Conservation (phyloP, 257 asterid genomes). For the Solanum clarkiae region DNA sequence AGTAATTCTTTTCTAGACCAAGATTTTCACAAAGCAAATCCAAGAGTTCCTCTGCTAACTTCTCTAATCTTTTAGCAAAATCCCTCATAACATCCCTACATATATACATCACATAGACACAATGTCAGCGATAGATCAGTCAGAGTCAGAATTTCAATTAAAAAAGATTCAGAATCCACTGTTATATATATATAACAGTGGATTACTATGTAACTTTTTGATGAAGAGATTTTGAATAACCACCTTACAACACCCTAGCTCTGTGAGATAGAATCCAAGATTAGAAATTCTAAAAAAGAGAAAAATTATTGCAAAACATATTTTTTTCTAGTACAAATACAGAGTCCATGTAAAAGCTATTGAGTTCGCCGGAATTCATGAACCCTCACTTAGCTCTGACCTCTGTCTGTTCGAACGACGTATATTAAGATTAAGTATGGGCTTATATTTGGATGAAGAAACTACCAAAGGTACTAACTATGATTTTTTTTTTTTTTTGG, state of each 20-base stretch:
- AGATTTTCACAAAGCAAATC: conserved; percentile 48
- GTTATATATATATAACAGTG: too few relatives aligned
- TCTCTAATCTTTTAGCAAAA: conserved; percentile 38
- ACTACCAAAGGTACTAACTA: neutral
- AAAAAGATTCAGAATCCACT: accelerated
- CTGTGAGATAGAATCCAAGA: too few relatives aligned
- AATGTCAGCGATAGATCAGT: neutral
- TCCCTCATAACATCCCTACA: conserved; percentile 51
- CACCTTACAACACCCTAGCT: neutral
- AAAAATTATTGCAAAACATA: too few relatives aligned
- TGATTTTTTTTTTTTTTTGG: neutral
- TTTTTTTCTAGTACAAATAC: too few relatives aligned
- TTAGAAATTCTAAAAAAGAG: too few relatives aligned
- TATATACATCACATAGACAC: neutral
- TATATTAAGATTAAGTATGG: too few relatives aligned
- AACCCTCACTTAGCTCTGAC: too few relatives aligned
- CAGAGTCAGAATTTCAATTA: accelerated
- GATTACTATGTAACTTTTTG: too few relatives aligned
- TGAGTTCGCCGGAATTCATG: too few relatives aligned
- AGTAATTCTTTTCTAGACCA: conserved; percentile 36
- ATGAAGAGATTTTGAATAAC: neutral
- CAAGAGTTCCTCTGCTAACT: conserved; percentile 36
- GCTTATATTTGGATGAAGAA: too few relatives aligned
- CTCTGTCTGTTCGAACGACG: too few relatives aligned
- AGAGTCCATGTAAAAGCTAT: too few relatives aligned